Percentiles rank a stretch among this genome's conserved stretches.
These are phyloP conservation scores for Cudoniella acicularis DNA, from an alignment of 495 filamentous ascomycete species.

Conservation along the genomic window DNA sequence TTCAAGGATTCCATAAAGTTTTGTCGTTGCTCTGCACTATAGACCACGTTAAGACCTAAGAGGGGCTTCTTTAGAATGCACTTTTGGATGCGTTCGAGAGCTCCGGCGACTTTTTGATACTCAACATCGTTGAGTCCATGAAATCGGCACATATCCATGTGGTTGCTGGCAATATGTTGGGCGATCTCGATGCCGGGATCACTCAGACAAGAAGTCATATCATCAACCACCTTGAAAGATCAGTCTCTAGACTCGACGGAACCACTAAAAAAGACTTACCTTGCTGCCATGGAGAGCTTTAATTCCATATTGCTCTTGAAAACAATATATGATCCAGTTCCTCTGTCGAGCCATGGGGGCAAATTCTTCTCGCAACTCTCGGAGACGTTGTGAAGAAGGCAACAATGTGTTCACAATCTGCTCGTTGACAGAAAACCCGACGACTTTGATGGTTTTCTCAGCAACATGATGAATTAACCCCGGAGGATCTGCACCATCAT, in stretches of 20 bases:
- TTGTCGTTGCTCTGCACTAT: no score
- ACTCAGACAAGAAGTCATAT: constrained; percentile 20
- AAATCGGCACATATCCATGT: constrained; percentile 15
- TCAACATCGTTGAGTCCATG: background rate
- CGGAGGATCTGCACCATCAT: constrained; percentile 12
- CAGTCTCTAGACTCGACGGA: background rate
- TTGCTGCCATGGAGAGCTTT: constrained; percentile 7
- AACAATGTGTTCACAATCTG: constrained; percentile 21
- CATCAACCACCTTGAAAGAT: constrained; percentile 18
- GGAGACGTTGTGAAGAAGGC: constrained; percentile 22
- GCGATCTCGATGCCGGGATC: constrained; percentile 11
- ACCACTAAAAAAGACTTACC: background rate
- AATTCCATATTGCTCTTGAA: constrained; percentile 23
- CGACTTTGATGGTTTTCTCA: constrained; percentile 15
- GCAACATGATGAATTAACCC: constrained; percentile 15
- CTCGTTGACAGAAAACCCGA: constrained; percentile 15
- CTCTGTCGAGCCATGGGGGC: constrained; percentile 17
- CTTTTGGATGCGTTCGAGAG: no score
- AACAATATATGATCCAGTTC: constrained; percentile 22
- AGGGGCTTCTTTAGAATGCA: no score
- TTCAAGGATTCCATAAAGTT: no score
- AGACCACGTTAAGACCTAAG: no score
- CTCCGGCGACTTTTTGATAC: constrained; percentile 8
- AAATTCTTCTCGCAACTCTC: constrained; percentile 24
- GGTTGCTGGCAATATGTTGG: constrained; percentile 10